A percentile compares a stretch with the other conserved stretches of the same genome.
These are phyloP conservation scores for Vitis hybrid DNA, from an alignment of 177 flowering plant genomes.

Conservation along the genomic window DNA sequence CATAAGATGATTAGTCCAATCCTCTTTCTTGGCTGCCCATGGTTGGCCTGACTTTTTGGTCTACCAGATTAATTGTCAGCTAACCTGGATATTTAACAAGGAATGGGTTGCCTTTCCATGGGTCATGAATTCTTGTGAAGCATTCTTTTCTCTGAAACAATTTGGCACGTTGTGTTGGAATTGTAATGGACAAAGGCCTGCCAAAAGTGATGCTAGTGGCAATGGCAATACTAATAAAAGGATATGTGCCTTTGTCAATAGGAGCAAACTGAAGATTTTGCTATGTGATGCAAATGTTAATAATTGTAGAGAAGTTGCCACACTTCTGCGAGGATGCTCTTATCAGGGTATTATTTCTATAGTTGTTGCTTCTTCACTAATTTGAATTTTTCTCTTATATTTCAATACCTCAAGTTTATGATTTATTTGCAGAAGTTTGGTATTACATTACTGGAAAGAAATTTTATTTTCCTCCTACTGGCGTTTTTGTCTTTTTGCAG, in stretches of 20 bases:
- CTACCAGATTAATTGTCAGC: background rate
- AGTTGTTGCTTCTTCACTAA: background rate
- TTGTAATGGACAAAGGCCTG: background rate
- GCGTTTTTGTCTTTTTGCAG: too few species aligned
- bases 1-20: too few species aligned
- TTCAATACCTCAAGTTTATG: too few species aligned
- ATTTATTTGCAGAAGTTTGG: too few species aligned
- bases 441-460: too few species aligned
- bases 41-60: background rate
- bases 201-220: constrained; percentile 1
- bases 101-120: background rate
- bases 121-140: background rate
- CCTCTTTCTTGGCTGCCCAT: too few species aligned
- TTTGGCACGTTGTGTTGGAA: background rate
- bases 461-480: too few species aligned
- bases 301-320: constrained; percentile 47
- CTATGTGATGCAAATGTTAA: constrained; percentile 63
- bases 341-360: background rate
- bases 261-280: constrained; percentile 65
- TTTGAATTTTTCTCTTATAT: background rate
- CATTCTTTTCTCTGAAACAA: background rate
- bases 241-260: constrained; percentile 44
- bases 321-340: constrained; percentile 17
- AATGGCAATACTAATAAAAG: constrained; percentile 13
- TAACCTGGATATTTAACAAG: background rate